These are phyloP conservation scores for Avena sativa DNA, from an alignment of 176 grass and related monocot species.

Conservation along the genomic window DNA sequence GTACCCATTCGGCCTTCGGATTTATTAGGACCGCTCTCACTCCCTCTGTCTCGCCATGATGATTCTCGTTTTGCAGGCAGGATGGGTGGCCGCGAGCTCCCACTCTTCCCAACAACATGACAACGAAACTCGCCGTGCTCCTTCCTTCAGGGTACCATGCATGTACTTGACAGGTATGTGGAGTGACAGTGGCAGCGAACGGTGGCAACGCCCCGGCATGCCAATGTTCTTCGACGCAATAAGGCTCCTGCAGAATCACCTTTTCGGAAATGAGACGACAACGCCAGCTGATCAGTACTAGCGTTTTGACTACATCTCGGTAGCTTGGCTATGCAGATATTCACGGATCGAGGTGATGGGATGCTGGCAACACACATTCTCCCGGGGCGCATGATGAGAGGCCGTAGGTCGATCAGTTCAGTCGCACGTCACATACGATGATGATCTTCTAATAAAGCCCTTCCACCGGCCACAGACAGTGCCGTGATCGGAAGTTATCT, in stretches of 20 bases:
- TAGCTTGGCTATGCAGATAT: not conserved
- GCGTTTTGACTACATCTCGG: not conserved
- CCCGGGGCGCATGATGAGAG: not conserved
- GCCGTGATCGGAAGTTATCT: not conserved
- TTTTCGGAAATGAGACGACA: not conserved
- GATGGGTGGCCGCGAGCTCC: not conserved
- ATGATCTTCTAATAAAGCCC: not conserved
- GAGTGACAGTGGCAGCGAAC: not conserved
- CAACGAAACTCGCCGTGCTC: not conserved
- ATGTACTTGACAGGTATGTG: not conserved
- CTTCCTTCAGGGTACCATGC: too few species aligned
- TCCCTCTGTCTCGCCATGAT: not conserved
- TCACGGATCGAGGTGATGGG: conserved; percentile 1
- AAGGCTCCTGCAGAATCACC: not conserved
- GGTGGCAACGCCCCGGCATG: too few species aligned
- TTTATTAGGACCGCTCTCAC: not conserved
- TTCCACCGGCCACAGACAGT: not conserved
- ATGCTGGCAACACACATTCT: not conserved
- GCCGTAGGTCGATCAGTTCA: not conserved
- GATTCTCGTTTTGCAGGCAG: not conserved
- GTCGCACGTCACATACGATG: not conserved
- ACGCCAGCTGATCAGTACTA: not conserved
- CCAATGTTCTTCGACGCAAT: not conserved
- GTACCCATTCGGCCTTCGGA: not conserved
- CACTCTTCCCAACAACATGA: not conserved